Evolutionary conservation across 2,329 filamentous ascomycete genomes (phyloP).

Genomic region (Ceratocystis cacaofunesta): DNA sequence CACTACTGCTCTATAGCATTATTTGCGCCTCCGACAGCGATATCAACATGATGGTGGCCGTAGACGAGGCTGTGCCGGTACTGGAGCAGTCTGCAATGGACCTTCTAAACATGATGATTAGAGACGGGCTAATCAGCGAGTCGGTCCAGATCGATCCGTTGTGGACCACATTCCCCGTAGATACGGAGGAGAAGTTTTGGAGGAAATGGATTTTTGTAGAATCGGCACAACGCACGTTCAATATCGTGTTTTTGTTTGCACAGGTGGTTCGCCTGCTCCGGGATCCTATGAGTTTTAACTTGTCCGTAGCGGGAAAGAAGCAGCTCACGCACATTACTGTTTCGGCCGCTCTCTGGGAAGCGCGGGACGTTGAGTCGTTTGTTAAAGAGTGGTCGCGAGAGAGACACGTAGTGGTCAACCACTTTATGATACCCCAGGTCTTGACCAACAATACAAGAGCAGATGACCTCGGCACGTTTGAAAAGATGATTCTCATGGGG

Average conservation of each 20-base stretch:
- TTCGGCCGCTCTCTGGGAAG: constrained; percentile 27
- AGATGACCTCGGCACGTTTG: constrained; percentile 6
- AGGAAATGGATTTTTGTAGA: constrained; percentile 38
- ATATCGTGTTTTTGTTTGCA: constrained; percentile 34
- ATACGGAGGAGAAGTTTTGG: constrained; percentile 33
- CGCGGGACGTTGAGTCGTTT: constrained; percentile 26
- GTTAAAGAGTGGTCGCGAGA: constrained; percentile 18
- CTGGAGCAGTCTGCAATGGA: constrained; percentile 4
- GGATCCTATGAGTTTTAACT: constrained; percentile 18
- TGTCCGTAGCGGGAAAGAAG: constrained; percentile 23
- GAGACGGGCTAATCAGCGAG: background rate
- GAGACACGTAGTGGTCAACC: constrained; percentile 7
- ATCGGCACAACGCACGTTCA: constrained; percentile 36
- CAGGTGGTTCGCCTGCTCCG: constrained; percentile 26
- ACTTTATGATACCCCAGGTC: background rate
- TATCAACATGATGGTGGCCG: constrained; percentile 23
- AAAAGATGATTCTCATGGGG: constrained; percentile 11
- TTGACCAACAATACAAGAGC: background rate
- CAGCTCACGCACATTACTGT: constrained; percentile 28
- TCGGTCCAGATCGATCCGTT: background rate
- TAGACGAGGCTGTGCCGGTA: constrained; percentile 21
- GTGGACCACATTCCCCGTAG: constrained; percentile 24
- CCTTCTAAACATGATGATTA: background rate
- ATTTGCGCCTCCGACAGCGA: constrained; percentile 33
- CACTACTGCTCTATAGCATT: constrained; percentile 32